Evolutionary conservation across 1,139 yeast species (phyloP).

Genomic region (Pichia norvegensis): DNA sequence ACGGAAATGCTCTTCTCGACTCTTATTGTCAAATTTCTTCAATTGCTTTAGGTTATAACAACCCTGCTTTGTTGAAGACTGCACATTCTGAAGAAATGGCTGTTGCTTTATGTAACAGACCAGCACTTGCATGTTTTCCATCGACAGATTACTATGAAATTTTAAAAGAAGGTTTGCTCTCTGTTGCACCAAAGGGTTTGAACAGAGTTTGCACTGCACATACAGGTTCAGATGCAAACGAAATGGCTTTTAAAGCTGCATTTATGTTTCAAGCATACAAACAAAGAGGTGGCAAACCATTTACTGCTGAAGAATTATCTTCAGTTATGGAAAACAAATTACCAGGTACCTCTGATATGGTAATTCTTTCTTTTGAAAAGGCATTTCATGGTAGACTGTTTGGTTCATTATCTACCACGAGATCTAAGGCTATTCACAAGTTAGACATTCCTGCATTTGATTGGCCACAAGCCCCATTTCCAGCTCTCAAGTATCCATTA

Average conservation of each 20-base stretch:
- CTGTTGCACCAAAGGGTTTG: conserved; percentile 67
- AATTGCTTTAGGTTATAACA: conserved; percentile 67
- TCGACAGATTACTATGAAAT: conserved; percentile 45
- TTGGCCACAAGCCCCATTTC: conserved; percentile 76
- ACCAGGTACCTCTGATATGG: conserved; percentile 65
- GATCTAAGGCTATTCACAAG: conserved; percentile 70
- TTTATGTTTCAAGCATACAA: conserved; percentile 63
- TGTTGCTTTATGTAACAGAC: conserved; percentile 61
- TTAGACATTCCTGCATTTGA: conserved; percentile 68
- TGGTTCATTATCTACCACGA: conserved; percentile 64
- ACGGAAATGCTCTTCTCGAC: conserved; percentile 58
- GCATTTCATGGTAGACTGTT: conserved; percentile 74
- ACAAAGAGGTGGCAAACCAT: conserved; percentile 47
- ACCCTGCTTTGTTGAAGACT: conserved; percentile 56
- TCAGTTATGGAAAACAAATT: conserved; percentile 58
- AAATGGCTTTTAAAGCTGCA: conserved; percentile 71
- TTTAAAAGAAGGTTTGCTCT: conserved; percentile 47
- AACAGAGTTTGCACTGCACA: conserved; percentile 60
- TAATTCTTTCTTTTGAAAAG: conserved; percentile 58
- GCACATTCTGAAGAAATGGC: conserved; percentile 62
- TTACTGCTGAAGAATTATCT: conserved; percentile 47
- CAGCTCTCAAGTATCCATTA: conserved; percentile 57
- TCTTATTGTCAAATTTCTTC: conserved; percentile 70
- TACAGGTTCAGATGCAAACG: conserved; percentile 72
- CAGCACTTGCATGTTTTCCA: conserved; percentile 72